Conservation (phyloP, 2,329 filamentous ascomycete species). For the Coleophoma eucalyptorum region DNA sequence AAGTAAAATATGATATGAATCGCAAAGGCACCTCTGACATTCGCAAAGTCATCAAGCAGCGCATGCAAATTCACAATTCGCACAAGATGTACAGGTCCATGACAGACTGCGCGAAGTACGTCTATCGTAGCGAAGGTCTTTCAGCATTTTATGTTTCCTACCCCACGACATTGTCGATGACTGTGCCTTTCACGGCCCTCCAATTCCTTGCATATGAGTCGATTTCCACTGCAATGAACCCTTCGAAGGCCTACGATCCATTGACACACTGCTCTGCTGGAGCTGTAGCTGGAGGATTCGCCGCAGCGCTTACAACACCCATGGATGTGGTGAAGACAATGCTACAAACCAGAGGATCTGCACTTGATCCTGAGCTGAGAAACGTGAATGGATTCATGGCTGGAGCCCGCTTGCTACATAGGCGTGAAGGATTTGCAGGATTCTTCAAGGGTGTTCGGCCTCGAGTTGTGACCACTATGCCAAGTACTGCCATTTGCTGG, state of each 20-base stretch:
- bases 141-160: conserved; percentile 97
- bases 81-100: conserved; percentile 80
- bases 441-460: conserved; percentile 94
- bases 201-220: conserved; percentile 99
- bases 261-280: conserved; percentile 91
- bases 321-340: conserved; percentile 99
- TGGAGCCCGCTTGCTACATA: conserved; percentile 36
- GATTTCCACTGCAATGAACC: conserved; percentile 90
- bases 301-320: conserved; percentile 89
- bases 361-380: conserved; percentile 66
- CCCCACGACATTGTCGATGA: conserved; percentile 97
- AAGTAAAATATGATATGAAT: conserved; percentile 28
- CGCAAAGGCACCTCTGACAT: background rate
- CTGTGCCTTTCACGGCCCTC: conserved; percentile 92
- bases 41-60: conserved; percentile 87
- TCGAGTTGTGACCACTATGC: conserved; percentile 93
- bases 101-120: conserved; percentile 78
- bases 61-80: conserved; percentile 98
- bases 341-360: conserved; percentile 86
- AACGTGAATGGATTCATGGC: conserved; percentile 27
- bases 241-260: conserved; percentile 80
- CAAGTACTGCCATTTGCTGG: conserved; percentile 99
- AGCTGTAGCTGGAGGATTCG: conserved; percentile 87
- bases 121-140: conserved; percentile 84
- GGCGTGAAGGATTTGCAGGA: conserved; percentile 76